phyloP scores from a whole-genome alignment of 495 filamentous ascomycete genomes.

The Trichoderma orchidacearum region DNA sequence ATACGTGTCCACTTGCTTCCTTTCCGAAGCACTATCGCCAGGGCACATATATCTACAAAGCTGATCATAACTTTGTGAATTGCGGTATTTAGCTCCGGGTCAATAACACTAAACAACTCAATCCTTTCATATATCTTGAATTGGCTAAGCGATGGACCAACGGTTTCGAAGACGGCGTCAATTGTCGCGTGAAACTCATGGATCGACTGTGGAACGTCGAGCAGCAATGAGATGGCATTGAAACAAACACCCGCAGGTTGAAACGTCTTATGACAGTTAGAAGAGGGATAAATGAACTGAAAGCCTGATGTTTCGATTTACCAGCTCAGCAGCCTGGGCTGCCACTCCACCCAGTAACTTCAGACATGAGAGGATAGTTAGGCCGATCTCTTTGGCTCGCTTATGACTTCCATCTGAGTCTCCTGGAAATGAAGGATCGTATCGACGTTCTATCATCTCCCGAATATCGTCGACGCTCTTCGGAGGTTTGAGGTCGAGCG shows the following conservation, averaged over 20 bases:
- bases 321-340: slow-evolving; percentile 10
- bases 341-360: slow-evolving; percentile 12
- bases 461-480: not conserved
- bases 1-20: slow-evolving; percentile 9
- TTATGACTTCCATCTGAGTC: not conserved
- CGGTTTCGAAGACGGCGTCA: slow-evolving; percentile 10
- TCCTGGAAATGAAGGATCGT: not conserved
- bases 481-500: not conserved
- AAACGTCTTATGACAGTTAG: not conserved
- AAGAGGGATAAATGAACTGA: not conserved
- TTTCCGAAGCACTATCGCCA: slow-evolving; percentile 10
- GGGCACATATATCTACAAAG: slow-evolving; percentile 14
- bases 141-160: slow-evolving; percentile 10
- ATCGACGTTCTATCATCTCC: not conserved
- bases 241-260: slow-evolving; percentile 12
- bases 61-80: slow-evolving; percentile 13
- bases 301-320: not conserved
- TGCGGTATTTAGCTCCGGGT: slow-evolving; percentile 7
- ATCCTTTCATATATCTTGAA: slow-evolving; percentile 16
- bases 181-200: slow-evolving; percentile 12
- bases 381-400: slow-evolving; percentile 2
- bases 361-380: slow-evolving; percentile 11
- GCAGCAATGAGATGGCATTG: slow-evolving; percentile 12
- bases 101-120: slow-evolving; percentile 8
- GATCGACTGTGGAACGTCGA: slow-evolving; percentile 12